Base-by-base conservation (phyloP, 768 basidiomycete genomes). In the Leccinellum albellum region DNA sequence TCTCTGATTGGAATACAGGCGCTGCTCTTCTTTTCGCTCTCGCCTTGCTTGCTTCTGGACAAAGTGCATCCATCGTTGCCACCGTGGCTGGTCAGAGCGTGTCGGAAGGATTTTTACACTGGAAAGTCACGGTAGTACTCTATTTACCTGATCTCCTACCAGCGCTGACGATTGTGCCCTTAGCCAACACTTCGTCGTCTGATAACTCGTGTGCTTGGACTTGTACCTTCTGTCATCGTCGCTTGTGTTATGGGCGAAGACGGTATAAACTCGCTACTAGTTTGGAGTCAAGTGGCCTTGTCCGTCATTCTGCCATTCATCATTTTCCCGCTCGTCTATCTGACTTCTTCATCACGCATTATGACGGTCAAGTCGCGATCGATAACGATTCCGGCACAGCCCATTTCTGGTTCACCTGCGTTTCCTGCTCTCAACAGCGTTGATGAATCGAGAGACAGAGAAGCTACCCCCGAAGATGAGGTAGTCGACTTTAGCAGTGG, bases 11-110 rank as follows among this genome's bases (percentile, higher is more conserved):
- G 33, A 6, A 45, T 20, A 31, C 57, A 91, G 91, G 81, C 40
- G 87, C 91, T 8, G 94, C 89, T 0, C 82, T 85, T n/a, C 73
- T 97, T 40, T 98, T 97, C 64, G 94, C 95, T 2, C 67, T 98
- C 42, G 91, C 91, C 3, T 75, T 98, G 14, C 80, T 98, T 13
- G 84, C 87, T 32, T 78, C 92, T 2, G 94, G 95, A 3, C 94
- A 97, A 78, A 90, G 90, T 61, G 90, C 95, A 0, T 89, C 88
- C 8, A 81, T 97, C 50, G 88, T 96, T 4, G 94, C 91, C 10
- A 97, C 93, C 0, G 80, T 96, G 13, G 88, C 91, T 1, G 94
- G 94, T 0, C 94, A 97, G 72, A 87, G 91, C 21, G 87, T 98
- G 37, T 86, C 86, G 0, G 94, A 97, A 72, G 94, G 94, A 0